Evolutionary conservation across 1,284 basidiomycete genomes (phyloP).

Genomic region (Trichosporon coremiiforme): DNA sequence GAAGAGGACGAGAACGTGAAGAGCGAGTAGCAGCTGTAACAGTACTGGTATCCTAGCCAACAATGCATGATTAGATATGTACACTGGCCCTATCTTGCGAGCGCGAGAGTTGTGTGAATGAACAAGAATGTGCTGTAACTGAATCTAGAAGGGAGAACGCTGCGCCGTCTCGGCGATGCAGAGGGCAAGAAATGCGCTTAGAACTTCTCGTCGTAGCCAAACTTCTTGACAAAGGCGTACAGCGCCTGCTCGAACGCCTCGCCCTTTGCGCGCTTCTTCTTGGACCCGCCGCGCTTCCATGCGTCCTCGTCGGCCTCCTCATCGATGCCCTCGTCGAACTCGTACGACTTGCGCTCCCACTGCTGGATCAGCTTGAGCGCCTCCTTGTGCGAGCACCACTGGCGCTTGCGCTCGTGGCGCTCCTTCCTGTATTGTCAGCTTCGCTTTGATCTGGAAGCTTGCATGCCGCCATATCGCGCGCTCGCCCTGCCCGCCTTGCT

Average conservation of each 20-base stretch:
- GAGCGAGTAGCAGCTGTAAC: background rate
- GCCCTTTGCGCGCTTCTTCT: constrained; percentile 47
- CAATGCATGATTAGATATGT: constrained; percentile 1
- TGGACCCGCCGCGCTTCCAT: constrained; percentile 25
- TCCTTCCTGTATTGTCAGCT: constrained; percentile 40
- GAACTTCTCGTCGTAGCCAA: constrained; percentile 22
- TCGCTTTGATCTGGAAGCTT: too few relatives aligned
- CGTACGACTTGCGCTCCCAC: constrained; percentile 35
- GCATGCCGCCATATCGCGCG: too few relatives aligned
- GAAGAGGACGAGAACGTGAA: background rate
- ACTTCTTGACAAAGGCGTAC: constrained; percentile 25
- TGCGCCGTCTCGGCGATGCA: too few relatives aligned
- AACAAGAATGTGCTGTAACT: background rate
- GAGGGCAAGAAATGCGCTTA: background rate
- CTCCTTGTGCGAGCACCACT: constrained; percentile 36
- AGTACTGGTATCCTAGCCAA: background rate
- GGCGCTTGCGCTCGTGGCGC: constrained; percentile 38
- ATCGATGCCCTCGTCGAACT: background rate
- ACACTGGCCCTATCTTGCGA: background rate
- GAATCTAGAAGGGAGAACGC: background rate
- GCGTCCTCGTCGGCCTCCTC: constrained; percentile 17
- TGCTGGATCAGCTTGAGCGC: constrained; percentile 33
- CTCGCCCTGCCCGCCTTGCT: background rate
- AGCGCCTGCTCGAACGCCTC: constrained; percentile 44
- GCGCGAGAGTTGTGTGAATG: background rate